phyloP scores from a whole-genome alignment of 768 basidiomycete species.

The Stropharia rugosoannulata region DNA sequence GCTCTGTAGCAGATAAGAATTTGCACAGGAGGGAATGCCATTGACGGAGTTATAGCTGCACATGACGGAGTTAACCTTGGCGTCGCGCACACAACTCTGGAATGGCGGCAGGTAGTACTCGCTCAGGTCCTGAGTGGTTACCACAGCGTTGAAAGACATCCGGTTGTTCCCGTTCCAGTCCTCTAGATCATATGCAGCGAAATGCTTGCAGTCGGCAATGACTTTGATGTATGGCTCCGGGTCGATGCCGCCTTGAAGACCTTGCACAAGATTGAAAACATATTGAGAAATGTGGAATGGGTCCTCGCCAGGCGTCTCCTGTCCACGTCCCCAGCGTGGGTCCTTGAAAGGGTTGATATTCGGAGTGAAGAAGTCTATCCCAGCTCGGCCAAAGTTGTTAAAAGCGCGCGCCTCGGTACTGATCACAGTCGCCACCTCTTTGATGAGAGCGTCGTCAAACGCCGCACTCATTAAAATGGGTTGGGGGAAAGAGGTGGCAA shows the following conservation, averaged over 20 bases:
- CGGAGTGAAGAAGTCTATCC: conserved; percentile 57
- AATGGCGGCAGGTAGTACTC: conserved; percentile 57
- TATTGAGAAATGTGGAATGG: conserved; percentile 53
- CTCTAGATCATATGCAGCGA: conserved; percentile 58
- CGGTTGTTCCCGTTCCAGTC: conserved; percentile 52
- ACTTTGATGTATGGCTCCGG: conserved; percentile 50
- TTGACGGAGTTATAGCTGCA: conserved; percentile 66
- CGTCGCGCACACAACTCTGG: conserved; percentile 60
- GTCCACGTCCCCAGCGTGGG: conserved; percentile 62
- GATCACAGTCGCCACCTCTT: conserved; percentile 46
- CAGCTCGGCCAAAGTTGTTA: conserved; percentile 52
- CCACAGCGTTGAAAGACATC: conserved; percentile 51
- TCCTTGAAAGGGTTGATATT: conserved; percentile 62
- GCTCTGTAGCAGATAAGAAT: conserved; percentile 49
- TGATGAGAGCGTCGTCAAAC: conserved; percentile 54
- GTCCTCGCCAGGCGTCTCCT: conserved; percentile 64
- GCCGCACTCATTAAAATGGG: conserved; percentile 55
- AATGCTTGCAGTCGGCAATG: conserved; percentile 61
- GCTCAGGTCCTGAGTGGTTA: conserved; percentile 52
- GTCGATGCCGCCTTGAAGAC: conserved; percentile 58
- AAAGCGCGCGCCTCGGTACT: conserved; percentile 60
- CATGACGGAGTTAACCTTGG: conserved; percentile 60
- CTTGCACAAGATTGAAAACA: conserved; percentile 51
- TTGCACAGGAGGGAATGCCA: conserved; percentile 56
- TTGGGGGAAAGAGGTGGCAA: conserved; percentile 58